phyloP scores from a whole-genome alignment of 208 protist genomes.

The Crithidia brevicula region DNA sequence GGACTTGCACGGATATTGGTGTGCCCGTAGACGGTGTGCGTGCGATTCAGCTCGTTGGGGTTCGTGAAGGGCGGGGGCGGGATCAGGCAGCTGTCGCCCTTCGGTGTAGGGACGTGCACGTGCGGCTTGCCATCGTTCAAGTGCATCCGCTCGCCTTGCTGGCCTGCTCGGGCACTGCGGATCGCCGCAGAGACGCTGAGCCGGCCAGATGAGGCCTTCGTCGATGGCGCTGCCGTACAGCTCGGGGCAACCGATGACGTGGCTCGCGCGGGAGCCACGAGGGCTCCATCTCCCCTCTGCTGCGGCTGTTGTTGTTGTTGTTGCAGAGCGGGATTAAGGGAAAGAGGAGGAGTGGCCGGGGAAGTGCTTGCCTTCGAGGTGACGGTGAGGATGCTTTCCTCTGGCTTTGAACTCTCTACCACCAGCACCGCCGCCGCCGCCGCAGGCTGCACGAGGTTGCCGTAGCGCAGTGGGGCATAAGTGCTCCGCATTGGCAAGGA shows the following conservation, averaged over 20 bases:
- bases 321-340: background rate
- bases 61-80: constrained; percentile 8
- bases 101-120: constrained; percentile 17
- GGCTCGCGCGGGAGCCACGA: no score
- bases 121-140: constrained; percentile 35
- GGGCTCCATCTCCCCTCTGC: no score
- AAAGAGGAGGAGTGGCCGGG: background rate
- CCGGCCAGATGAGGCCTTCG: background rate
- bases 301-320: background rate
- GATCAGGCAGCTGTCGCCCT: background rate
- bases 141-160: constrained; percentile 37
- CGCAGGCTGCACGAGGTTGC: constrained; percentile 11
- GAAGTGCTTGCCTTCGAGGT: background rate
- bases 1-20: no score
- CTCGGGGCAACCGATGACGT: background rate
- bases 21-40: constrained; percentile 3
- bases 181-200: constrained; percentile 47
- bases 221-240: background rate
- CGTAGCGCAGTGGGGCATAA: constrained; percentile 39
- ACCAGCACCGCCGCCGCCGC: background rate
- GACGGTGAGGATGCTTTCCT: no score
- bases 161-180: constrained; percentile 29
- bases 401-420: no score
- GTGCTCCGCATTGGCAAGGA: constrained; percentile 12
- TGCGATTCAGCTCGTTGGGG: constrained; percentile 17